A percentile compares a stretch with the other conserved stretches of the same genome.
Evolutionary conservation across 257 asterid species (phyloP).

Genomic region (Solanum chiquidenum): DNA sequence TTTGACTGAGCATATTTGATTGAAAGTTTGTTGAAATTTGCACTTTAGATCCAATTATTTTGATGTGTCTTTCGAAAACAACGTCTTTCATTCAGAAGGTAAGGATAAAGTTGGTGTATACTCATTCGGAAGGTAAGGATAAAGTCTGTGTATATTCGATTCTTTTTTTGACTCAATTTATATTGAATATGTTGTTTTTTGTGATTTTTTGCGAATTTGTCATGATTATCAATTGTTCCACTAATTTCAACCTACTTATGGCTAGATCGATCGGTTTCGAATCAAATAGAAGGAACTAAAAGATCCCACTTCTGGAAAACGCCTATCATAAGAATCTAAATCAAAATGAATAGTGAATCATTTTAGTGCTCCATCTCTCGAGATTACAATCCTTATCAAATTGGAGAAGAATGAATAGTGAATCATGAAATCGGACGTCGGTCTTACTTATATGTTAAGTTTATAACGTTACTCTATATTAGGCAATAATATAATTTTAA

Average conservation of each 20-base stretch:
- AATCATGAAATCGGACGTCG: fast-evolving
- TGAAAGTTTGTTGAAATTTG: background rate
- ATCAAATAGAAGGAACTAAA: background rate
- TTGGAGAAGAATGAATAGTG: background rate
- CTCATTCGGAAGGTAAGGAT: background rate
- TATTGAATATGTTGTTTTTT: background rate
- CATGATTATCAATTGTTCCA: background rate
- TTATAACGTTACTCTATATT: background rate
- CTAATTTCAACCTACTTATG: background rate
- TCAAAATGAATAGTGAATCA: too few relatives aligned
- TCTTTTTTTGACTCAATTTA: background rate
- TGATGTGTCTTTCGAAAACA: background rate
- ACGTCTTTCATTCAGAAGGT: background rate
- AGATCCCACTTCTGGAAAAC: background rate
- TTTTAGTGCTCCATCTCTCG: background rate
- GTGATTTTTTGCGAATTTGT: background rate
- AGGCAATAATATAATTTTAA: background rate
- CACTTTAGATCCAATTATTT: background rate
- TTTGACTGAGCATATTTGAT: background rate
- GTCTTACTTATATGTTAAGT: background rate
- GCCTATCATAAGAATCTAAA: background rate
- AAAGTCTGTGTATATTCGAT: background rate
- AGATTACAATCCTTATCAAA: background rate
- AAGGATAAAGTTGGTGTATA: background rate
- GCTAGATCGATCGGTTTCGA: background rate